These are phyloP conservation scores for Chrysosporium keratinophilum DNA, from an alignment of 2,329 filamentous ascomycete genomes.

Conservation along the genomic window DNA sequence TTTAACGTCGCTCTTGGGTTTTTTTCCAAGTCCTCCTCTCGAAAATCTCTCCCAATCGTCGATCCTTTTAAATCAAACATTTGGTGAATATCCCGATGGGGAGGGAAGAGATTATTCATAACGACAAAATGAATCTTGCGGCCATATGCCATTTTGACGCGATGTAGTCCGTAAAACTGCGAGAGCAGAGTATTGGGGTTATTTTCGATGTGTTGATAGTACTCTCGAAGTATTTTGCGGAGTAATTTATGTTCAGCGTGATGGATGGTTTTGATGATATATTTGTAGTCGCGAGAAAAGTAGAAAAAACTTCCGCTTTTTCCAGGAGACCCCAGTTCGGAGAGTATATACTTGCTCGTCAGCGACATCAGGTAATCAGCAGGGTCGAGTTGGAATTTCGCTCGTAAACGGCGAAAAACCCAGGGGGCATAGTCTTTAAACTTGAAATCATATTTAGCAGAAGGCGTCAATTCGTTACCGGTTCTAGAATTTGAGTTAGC, in stretches of 20 bases:
- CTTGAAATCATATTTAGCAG: slow-evolving; percentile 99
- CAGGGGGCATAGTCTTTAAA: slow-evolving; percentile 99
- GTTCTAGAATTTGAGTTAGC: slow-evolving; percentile 50
- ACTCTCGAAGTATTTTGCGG: slow-evolving; percentile 57
- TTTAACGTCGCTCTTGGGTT: slow-evolving; percentile 92
- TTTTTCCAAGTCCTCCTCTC: slow-evolving; percentile 72
- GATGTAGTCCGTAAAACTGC: slow-evolving; percentile 93
- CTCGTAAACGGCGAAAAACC: slow-evolving; percentile 89
- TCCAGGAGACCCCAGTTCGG: slow-evolving; percentile 88
- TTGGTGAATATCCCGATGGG: slow-evolving; percentile 91
- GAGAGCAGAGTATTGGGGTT: slow-evolving; percentile 96
- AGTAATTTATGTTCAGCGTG: slow-evolving; percentile 60
- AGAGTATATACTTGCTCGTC: slow-evolving; percentile 96
- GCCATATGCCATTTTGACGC: slow-evolving; percentile 96
- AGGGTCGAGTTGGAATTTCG: slow-evolving; percentile 81
- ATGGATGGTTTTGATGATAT: slow-evolving; percentile 99
- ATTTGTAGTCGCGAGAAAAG: slow-evolving; percentile 98
- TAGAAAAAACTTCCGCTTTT: slow-evolving; percentile 99
- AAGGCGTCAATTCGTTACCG: slow-evolving; percentile 92
- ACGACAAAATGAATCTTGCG: slow-evolving; percentile 99
- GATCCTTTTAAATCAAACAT: slow-evolving; percentile 97
- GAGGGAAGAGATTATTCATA: slow-evolving; percentile 99
- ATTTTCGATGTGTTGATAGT: slow-evolving; percentile 81
- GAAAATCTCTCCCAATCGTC: slow-evolving; percentile 83
- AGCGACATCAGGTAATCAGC: slow-evolving; percentile 97